Base-by-base conservation (phyloP, 805 yeast genomes). In the Kazachstania taianensis region DNA sequence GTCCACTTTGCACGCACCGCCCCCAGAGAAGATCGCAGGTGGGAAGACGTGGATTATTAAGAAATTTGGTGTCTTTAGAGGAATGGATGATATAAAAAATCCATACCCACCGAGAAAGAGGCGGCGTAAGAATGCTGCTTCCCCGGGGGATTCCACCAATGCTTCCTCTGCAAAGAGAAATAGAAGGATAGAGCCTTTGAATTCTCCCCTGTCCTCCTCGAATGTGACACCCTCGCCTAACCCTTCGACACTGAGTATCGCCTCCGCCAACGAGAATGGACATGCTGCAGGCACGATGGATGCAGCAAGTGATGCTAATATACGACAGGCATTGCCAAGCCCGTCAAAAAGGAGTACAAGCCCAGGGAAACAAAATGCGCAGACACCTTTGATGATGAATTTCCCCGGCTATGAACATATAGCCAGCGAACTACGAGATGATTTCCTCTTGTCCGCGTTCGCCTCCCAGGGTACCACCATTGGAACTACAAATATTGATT, bases 41-140 rank as follows among this genome's bases (percentile, higher is more conserved):
- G 64, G 62, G 3, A 63, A 65, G 28, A 78, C 84, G 0, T 66
- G 70, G 59, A 49, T 70, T 4, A 57, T 70, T 30, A 94, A 94
- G 1, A 94, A 92, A 10, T 86, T 84, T 63, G 94, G 94, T 1
- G 92, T 83, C 1, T 83, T 85, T 48, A 69, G 36, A 25, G 43
- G 41, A 9, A 39, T 42, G 1, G 39, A 53, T 20, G 46, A 44
- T 39, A 37, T 48, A 35, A 32, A 54, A 42, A 48, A 48, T 35
- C 26, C 44, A 35, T 45, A 40, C 37, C 49, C 41, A 31, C 45
- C 39, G 34, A 38, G 41, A 35, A 39, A 40, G 34, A 39, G 40
- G 36, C 32, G 38, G 30, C 37, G 37, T 29, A 33, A 36, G 28
- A 14, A n/a, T 1, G 10, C 17, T 18, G 25, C 20, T 17, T 9